Evolutionary conservation across 108 stramenopile genomes (phyloP), one percentile per base, ranked within the genome.

Genomic region (Cyclostephanos tholiformis): DNA sequence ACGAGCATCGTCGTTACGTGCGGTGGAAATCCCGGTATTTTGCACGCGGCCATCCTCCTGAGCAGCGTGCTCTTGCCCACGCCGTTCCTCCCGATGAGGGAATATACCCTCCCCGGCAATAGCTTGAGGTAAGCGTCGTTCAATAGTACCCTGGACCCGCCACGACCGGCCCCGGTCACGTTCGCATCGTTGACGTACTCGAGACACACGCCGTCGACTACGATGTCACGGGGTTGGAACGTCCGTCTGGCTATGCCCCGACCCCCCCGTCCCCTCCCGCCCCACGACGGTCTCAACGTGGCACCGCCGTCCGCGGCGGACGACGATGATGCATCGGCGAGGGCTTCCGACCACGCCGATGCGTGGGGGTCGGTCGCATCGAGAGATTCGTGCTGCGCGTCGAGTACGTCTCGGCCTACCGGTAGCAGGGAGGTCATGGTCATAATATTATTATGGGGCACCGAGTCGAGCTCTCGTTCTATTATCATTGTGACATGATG

Each of bases 261-360:
- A 16, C 92, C 92, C 8, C 92, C 92, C 50, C 86, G 82, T 29
- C 92, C 92, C 62, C 86, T 78, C 0, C 92, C 92, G 50, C 92
- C 89, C 92, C 92, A 91, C 0, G 70, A 46, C 12, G 55, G 30
- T 22, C 59, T 19, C 4, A 23, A n/a, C n/a, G n/a, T 53, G 23
- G 36, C 2, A 36, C 35, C 48, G 11, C 35, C 14, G 41, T 65
- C 56, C 11, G 32, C 26, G 6, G 50, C 25, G 3, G n/a, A n/a
- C n/a, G n/a, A n/a, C n/a, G 30, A 16, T 16, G 44, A 27, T 50
- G 44, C 60, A 26, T 67, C 67, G 49, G 63, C 61, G 11, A 92
- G 65, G 35, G 84, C 86, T 20, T 85, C 82, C 7, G 74, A 60
- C 91, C 91, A 92, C 8, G 86, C 87, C 50, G 87, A 88, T 0